Conservation (phyloP, 371 early-diverging fungal species). For the Mucor indicus region DNA sequence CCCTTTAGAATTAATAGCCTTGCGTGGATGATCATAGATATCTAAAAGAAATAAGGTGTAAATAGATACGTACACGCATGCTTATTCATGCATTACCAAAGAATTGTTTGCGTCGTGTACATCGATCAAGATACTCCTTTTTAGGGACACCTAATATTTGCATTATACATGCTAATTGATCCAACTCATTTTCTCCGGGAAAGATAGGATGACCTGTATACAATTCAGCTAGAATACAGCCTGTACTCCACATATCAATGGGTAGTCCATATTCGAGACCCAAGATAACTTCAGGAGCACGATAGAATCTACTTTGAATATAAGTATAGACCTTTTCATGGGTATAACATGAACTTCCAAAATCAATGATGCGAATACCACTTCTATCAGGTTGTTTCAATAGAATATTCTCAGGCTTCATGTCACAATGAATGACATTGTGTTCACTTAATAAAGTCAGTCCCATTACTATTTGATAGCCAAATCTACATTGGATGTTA, state of each 20-base stretch:
- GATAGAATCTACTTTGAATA: slow-evolving; percentile 95
- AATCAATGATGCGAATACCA: slow-evolving; percentile 89
- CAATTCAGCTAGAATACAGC: slow-evolving; percentile 96
- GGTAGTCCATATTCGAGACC: slow-evolving; percentile 82
- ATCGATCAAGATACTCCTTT: slow-evolving; percentile 69
- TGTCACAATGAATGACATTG: slow-evolving; percentile 92
- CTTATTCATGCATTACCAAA: slow-evolving; percentile 59
- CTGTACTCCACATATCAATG: slow-evolving; percentile 99
- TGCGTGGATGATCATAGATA: slow-evolving; percentile 59
- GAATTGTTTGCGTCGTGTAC: slow-evolving; percentile 78
- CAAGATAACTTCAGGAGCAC: slow-evolving; percentile 95
- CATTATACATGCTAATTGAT: slow-evolving; percentile 93
- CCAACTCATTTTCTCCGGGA: slow-evolving; percentile 96
- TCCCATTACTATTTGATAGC: slow-evolving; percentile 80
- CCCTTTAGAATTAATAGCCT: slow-evolving; percentile 81
- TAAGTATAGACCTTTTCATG: slow-evolving; percentile 85
- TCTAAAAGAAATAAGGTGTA: slow-evolving; percentile 33
- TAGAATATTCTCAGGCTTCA: slow-evolving; percentile 92
- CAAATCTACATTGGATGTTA: slow-evolving; percentile 45
- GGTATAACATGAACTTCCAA: slow-evolving; percentile 83
- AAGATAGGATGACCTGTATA: slow-evolving; percentile 87
- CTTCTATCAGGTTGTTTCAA: slow-evolving; percentile 52
- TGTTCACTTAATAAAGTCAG: slow-evolving; percentile 64
- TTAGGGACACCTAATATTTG: slow-evolving; percentile 87
- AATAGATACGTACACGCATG: not conserved